Conservation (phyloP, 345 rosid species). For the Litchi chinensis region DNA sequence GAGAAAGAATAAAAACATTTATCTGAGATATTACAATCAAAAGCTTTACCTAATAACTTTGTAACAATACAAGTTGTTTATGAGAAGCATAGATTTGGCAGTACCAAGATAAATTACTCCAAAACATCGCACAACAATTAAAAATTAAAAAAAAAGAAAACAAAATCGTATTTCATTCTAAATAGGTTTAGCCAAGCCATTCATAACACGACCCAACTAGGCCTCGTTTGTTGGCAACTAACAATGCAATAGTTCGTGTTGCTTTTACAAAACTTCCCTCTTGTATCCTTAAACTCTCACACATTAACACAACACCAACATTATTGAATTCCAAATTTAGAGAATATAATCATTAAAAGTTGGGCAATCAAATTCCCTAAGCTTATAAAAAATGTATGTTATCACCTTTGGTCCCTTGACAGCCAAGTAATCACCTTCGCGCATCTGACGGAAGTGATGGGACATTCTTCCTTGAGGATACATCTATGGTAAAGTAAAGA, state of each 20-base stretch:
- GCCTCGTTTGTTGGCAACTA: too few relatives aligned
- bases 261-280: too few relatives aligned
- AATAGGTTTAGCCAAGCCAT: too few relatives aligned
- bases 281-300: too few relatives aligned
- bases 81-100: background rate
- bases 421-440: slow-evolving; percentile 55
- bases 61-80: background rate
- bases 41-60: too few relatives aligned
- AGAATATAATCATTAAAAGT: background rate
- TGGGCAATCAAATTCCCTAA: background rate
- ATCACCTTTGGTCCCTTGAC: slow-evolving; percentile 77
- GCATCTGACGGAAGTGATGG: slow-evolving; percentile 65
- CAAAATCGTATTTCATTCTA: too few relatives aligned
- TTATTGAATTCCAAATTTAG: too few relatives aligned
- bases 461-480: slow-evolving; percentile 84
- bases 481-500: slow-evolving; percentile 41
- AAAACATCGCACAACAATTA: background rate
- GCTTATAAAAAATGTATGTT: background rate
- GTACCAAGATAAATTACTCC: background rate
- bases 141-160: too few relatives aligned
- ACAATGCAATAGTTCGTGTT: too few relatives aligned
- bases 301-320: too few relatives aligned
- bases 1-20: background rate
- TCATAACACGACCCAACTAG: too few relatives aligned
- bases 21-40: background rate